Percentiles rank a stretch among this genome's conserved stretches.
Evolutionary conservation across 345 rosid genomes (phyloP).

Genomic region (Rhodamnia rubescens): DNA sequence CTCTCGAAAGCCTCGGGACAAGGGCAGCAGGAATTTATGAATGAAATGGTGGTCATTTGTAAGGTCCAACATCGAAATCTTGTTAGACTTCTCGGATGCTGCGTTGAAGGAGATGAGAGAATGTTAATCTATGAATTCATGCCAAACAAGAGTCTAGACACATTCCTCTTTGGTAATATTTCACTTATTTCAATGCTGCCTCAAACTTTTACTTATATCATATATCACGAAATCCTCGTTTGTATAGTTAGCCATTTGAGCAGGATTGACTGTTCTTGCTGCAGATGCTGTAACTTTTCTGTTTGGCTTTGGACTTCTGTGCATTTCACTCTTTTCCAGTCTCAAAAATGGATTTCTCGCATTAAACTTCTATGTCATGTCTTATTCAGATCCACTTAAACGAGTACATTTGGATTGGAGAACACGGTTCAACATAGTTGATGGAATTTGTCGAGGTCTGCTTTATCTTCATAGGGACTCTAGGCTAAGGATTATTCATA

Average conservation of each 20-base stretch:
- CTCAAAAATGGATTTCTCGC: neutral
- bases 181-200: neutral
- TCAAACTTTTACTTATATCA: neutral
- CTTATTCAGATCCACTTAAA: conserved; percentile 15
- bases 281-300: conserved; percentile 12
- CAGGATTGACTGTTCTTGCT: neutral
- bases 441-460: conserved; percentile 40
- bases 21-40: conserved; percentile 23
- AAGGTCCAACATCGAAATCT: conserved; percentile 28
- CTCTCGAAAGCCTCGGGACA: conserved; percentile 14
- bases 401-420: conserved; percentile 23
- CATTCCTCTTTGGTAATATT: conserved; percentile 14
- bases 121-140: conserved; percentile 23
- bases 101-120: conserved; percentile 20
- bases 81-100: conserved; percentile 22
- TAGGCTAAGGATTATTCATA: conserved; percentile 35
- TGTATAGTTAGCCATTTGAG: neutral
- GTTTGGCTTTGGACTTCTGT: conserved; percentile 9
- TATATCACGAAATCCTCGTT: neutral
- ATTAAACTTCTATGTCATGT: conserved; percentile 9
- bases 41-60: conserved; percentile 21
- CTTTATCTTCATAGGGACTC: conserved; percentile 46
- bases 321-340: neutral
- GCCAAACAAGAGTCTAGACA: conserved; percentile 25
- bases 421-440: conserved; percentile 22